Conservation (phyloP, 768 basidiomycete species). For the Calvatia gigantea region DNA sequence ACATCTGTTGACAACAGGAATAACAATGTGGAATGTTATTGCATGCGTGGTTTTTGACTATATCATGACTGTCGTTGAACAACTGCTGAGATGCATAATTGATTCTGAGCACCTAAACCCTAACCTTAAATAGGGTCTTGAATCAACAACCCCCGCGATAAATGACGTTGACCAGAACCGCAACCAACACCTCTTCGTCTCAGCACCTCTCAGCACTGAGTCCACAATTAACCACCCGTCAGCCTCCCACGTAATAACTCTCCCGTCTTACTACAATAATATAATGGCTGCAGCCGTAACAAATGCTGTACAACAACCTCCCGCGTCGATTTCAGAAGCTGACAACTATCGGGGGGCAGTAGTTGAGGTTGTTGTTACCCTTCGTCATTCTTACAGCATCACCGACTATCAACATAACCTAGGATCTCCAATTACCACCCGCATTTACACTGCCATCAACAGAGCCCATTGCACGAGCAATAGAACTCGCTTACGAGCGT, state of each 20-base stretch:
- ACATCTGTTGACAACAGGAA: background rate
- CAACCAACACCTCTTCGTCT: background rate
- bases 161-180: constrained; percentile 1
- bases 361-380: constrained; percentile 63
- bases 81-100: background rate
- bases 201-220: background rate
- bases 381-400: background rate
- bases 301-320: constrained; percentile 14
- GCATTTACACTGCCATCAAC: constrained; percentile 77
- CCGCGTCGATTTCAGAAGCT: constrained; percentile 10
- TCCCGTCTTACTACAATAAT: constrained; percentile 13
- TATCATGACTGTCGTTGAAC: background rate
- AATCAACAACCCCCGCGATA: background rate
- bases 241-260: background rate
- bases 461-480: constrained; percentile 70
- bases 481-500: constrained; percentile 88
- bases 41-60: too few species aligned
- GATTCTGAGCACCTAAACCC: background rate
- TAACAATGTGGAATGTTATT: background rate
- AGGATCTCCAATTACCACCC: constrained; percentile 83
- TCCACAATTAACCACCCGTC: background rate
- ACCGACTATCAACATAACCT: background rate
- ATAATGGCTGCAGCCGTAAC: constrained; percentile 18
- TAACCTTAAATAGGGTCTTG: constrained; percentile 10
- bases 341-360: constrained; percentile 86